phyloP scores from a whole-genome alignment of 805 yeast genomes.

The Candida nanaspora region DNA sequence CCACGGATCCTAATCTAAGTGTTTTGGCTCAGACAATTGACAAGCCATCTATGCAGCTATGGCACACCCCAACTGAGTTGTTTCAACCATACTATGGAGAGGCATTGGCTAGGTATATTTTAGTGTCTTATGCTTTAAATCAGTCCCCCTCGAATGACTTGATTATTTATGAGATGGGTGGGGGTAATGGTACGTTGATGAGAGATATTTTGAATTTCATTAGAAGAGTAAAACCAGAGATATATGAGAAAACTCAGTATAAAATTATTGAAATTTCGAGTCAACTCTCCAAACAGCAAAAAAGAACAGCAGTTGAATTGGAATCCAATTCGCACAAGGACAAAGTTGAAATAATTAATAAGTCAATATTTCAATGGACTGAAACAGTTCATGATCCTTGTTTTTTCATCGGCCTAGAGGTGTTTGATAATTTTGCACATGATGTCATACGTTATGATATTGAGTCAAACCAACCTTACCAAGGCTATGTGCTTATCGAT shows the following conservation, averaged over 20 bases:
- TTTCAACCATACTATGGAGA: constrained; percentile 83
- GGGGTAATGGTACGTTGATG: constrained; percentile 88
- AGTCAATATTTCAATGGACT: constrained; percentile 73
- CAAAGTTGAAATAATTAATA: constrained; percentile 60
- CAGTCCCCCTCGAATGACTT: constrained; percentile 65
- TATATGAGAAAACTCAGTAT: constrained; percentile 62
- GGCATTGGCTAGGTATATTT: constrained; percentile 73
- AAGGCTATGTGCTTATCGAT: constrained; percentile 72
- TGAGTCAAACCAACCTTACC: constrained; percentile 56
- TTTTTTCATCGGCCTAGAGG: constrained; percentile 73
- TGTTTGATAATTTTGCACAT: constrained; percentile 78
- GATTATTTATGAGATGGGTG: constrained; percentile 80
- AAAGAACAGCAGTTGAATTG: constrained; percentile 14
- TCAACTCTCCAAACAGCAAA: constrained; percentile 54
- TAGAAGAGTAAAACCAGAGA: constrained; percentile 56
- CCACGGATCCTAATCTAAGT: background rate
- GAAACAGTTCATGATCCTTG: constrained; percentile 55
- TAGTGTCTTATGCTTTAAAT: constrained; percentile 63
- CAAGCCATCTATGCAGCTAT: constrained; percentile 51
- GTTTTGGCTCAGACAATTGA: constrained; percentile 1
- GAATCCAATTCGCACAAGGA: constrained; percentile 35
- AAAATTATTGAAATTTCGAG: constrained; percentile 67
- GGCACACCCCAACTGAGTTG: constrained; percentile 89
- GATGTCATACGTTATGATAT: constrained; percentile 74
- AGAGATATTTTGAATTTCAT: constrained; percentile 61